A percentile compares a stretch with the other conserved stretches of the same genome.
Conservation (phyloP, 2,329 filamentous ascomycete species). For the Cadophora malorum region DNA sequence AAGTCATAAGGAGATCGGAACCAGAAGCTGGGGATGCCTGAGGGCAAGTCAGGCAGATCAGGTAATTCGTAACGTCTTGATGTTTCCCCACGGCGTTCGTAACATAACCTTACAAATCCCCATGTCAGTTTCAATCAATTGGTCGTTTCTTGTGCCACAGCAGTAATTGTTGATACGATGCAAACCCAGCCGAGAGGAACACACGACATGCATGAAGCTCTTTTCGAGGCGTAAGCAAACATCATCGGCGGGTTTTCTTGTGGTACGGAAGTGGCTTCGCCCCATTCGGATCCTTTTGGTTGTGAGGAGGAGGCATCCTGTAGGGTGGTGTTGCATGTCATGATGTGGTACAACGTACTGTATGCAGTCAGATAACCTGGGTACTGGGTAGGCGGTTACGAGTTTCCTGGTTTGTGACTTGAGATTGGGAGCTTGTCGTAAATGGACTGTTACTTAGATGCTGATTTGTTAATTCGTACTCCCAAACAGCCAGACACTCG, state of each 20-base stretch:
- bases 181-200: background rate
- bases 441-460: no score
- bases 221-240: background rate
- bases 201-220: background rate
- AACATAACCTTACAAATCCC: no score
- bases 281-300: background rate
- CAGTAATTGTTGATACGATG: background rate
- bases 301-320: background rate
- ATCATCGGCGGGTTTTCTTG: background rate
- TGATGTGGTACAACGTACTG: background rate
- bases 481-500: background rate
- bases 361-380: conserved; percentile 14
- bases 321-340: conserved; percentile 9
- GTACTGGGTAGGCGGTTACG: conserved; percentile 8
- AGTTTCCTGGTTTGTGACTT: background rate
- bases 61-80: no score
- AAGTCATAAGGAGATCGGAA: no score
- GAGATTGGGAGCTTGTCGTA: background rate
- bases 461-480: background rate
- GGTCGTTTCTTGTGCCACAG: background rate
- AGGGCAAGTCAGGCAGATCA: no score
- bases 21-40: no score
- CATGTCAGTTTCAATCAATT: no score
- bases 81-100: no score
- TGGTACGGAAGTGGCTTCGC: background rate